Evolutionary conservation across 2,329 filamentous ascomycete genomes (phyloP).

Genomic region (Aspergillus sp.): DNA sequence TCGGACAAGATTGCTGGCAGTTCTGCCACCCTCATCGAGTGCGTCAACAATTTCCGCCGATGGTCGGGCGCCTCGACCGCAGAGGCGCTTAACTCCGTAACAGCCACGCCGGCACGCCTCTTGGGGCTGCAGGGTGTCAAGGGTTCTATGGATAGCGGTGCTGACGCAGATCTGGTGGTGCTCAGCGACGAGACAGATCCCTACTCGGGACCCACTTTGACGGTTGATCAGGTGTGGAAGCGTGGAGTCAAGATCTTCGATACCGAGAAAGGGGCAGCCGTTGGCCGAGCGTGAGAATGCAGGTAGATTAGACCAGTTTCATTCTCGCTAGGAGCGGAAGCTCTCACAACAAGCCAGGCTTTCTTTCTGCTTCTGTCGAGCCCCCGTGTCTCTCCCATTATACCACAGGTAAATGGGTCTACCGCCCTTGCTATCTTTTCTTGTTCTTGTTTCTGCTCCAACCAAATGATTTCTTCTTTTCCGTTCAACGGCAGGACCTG

Average conservation of each 20-base stretch:
- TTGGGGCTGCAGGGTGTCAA: conserved; percentile 40
- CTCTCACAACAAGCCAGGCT: not conserved
- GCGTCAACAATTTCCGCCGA: conserved; percentile 45
- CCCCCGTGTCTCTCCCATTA: too few species aligned
- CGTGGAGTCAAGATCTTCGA: conserved; percentile 42
- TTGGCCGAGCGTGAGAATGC: not conserved
- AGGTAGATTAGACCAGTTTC: not conserved
- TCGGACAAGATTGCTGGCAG: conserved; percentile 77
- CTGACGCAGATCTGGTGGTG: conserved; percentile 44
- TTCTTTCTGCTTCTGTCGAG: too few species aligned
- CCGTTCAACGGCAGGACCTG: too few species aligned
- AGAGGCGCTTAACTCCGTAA: conserved; percentile 41
- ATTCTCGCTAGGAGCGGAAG: not conserved
- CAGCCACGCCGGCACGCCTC: conserved; percentile 40
- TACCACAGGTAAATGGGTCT: too few species aligned
- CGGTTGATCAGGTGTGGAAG: conserved; percentile 46
- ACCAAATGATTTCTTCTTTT: too few species aligned
- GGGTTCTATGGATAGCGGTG: conserved; percentile 39
- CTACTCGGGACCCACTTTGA: conserved; percentile 33
- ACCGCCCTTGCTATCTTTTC: not conserved
- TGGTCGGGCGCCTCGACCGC: conserved; percentile 42
- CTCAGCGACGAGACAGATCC: conserved; percentile 35
- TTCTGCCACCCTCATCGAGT: conserved; percentile 44
- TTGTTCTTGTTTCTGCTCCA: not conserved
- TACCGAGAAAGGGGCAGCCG: conserved; percentile 24